Conservation (phyloP, 176 grass and related monocot genomes). For the Canna indica region DNA sequence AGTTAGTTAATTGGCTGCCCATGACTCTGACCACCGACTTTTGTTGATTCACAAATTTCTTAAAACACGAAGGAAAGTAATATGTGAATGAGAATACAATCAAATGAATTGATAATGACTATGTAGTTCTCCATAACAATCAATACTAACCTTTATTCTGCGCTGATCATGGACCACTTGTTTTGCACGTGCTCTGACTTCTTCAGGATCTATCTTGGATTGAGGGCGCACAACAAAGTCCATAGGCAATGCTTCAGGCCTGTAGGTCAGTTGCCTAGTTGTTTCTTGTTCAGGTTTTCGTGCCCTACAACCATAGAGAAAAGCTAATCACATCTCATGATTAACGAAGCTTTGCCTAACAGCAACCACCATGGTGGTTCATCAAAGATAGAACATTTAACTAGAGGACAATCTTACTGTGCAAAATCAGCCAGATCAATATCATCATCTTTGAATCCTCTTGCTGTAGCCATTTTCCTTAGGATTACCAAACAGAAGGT, state of each 20-base stretch:
- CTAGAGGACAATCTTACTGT: slow-evolving; percentile 38
- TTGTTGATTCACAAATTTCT: too few relatives aligned
- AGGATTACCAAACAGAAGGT: slow-evolving; percentile 6
- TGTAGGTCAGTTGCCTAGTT: slow-evolving; percentile 71
- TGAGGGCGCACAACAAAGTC: slow-evolving; percentile 87
- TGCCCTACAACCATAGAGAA: slow-evolving; percentile 20
- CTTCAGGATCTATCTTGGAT: slow-evolving; percentile 76
- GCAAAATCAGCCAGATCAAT: slow-evolving; percentile 69
- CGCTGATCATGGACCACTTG: slow-evolving; percentile 69
- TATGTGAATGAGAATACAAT: too few relatives aligned
- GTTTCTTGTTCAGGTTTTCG: slow-evolving; percentile 46
- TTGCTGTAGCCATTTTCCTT: slow-evolving; percentile 63
- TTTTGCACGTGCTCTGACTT: slow-evolving; percentile 68
- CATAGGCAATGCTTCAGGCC: slow-evolving; percentile 84
- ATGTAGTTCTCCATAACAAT: background rate
- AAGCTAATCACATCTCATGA: slow-evolving; percentile 8
- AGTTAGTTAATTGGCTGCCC: too few relatives aligned
- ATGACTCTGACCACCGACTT: too few relatives aligned
- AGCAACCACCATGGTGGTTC: background rate
- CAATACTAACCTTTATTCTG: slow-evolving; percentile 43
- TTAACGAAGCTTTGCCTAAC: background rate
- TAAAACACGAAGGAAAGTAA: too few relatives aligned
- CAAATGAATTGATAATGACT: too few relatives aligned
- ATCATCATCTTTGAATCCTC: slow-evolving; percentile 67
- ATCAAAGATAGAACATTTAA: background rate